A percentile compares a stretch with the other conserved stretches of the same genome.
These are phyloP conservation scores for Alternaria hordeiaustralica DNA, from an alignment of 2,329 filamentous ascomycete species.

Conservation along the genomic window DNA sequence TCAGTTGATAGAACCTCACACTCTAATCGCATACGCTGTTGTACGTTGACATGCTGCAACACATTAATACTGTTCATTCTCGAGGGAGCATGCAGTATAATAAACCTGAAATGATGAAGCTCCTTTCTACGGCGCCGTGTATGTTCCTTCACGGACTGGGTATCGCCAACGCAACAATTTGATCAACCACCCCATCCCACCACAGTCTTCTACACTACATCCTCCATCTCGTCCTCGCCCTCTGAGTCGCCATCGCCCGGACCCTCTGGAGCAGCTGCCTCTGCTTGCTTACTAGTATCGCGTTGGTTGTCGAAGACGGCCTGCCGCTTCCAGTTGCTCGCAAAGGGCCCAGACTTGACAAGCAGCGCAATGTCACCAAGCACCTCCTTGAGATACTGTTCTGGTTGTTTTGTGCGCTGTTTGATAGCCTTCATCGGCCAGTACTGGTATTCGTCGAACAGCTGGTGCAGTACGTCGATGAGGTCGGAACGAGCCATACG, in stretches of 20 bases:
- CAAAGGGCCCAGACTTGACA: conserved; percentile 82
- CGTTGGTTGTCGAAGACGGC: conserved; percentile 65
- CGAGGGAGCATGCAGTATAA: background rate
- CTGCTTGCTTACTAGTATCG: conserved; percentile 36
- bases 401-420: conserved; percentile 79
- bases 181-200: background rate
- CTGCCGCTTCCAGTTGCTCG: conserved; percentile 84
- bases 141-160: background rate
- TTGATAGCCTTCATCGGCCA: conserved; percentile 94
- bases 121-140: background rate
- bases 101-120: background rate
- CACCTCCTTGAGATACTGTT: conserved; percentile 87
- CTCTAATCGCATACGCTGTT: background rate
- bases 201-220: conserved; percentile 58
- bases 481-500: conserved; percentile 90
- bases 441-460: conserved; percentile 86
- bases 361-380: conserved; percentile 83
- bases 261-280: conserved; percentile 37
- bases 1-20: background rate
- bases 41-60: background rate
- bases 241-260: conserved; percentile 69
- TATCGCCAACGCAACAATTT: conserved; percentile 6
- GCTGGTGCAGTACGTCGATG: conserved; percentile 80
- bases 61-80: background rate
- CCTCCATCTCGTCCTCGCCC: conserved; percentile 78